Conservation (phyloP, 768 basidiomycete species). For the Pleurotus eryngii region DNA sequence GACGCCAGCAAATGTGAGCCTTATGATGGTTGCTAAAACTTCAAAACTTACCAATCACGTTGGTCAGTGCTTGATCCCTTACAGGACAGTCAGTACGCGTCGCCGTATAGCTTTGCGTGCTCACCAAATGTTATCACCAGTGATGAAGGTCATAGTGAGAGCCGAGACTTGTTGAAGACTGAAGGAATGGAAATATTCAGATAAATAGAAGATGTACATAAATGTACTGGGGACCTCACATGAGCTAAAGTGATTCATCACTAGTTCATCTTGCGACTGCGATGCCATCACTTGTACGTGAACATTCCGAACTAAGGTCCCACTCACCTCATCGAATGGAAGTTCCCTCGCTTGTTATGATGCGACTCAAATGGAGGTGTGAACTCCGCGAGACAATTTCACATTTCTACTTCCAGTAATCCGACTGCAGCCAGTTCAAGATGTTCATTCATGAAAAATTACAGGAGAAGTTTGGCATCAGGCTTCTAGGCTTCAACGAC, state of each 20-base stretch:
- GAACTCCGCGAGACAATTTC: slow-evolving; percentile 2
- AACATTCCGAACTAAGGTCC: slow-evolving; percentile 21
- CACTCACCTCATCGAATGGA: background rate
- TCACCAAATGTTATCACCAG: slow-evolving; percentile 63
- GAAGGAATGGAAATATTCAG: slow-evolving; percentile 32
- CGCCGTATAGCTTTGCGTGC: slow-evolving; percentile 17
- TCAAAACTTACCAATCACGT: slow-evolving; percentile 48
- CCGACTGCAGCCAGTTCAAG: background rate
- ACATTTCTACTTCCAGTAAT: too few species aligned
- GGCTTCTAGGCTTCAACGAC: slow-evolving; percentile 38
- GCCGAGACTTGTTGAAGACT: too few species aligned
- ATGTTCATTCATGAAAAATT: slow-evolving; percentile 6
- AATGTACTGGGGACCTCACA: slow-evolving; percentile 12
- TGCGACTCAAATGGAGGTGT: background rate
- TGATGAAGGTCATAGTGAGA: slow-evolving; percentile 53
- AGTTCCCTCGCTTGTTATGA: background rate
- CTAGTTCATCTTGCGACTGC: slow-evolving; percentile 1
- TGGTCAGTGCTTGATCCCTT: slow-evolving; percentile 67
- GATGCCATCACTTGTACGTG: slow-evolving; percentile 20
- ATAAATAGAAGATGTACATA: slow-evolving; percentile 31
- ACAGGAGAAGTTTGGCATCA: slow-evolving; percentile 6
- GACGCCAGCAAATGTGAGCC: background rate
- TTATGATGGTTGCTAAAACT: background rate
- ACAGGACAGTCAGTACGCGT: too few species aligned
- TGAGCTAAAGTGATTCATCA: slow-evolving; percentile 3